A percentile compares a stretch with the other conserved stretches of the same genome.
phyloP scores from a whole-genome alignment of 495 filamentous ascomycete species.

The Barbatosphaeria neglecta region DNA sequence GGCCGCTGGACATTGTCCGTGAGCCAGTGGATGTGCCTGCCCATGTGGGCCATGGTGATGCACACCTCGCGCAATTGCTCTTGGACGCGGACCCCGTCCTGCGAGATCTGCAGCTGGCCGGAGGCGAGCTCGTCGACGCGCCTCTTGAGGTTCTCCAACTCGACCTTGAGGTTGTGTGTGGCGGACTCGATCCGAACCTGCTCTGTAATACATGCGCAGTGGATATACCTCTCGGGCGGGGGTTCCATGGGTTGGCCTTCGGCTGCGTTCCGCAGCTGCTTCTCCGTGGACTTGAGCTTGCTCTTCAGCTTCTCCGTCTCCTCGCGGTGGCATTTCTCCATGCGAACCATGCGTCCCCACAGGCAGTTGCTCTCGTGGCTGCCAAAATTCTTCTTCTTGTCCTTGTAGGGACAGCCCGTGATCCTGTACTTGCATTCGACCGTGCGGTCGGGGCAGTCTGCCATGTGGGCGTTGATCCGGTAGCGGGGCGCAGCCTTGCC shows the following conservation, averaged over 20 bases:
- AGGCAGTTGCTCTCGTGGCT: slow-evolving; percentile 17
- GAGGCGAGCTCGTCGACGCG: slow-evolving; percentile 33
- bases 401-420: slow-evolving; percentile 25
- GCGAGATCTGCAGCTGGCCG: slow-evolving; percentile 33
- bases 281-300: slow-evolving; percentile 7
- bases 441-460: slow-evolving; percentile 26
- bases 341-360: slow-evolving; percentile 13
- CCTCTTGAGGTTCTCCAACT: slow-evolving; percentile 32
- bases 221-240: too few relatives aligned
- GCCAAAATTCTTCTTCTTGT: slow-evolving; percentile 18
- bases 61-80: slow-evolving; percentile 42
- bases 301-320: slow-evolving; percentile 16
- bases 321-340: slow-evolving; percentile 9
- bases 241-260: too few relatives aligned
- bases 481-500: slow-evolving; percentile 21
- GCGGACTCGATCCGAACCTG: not conserved
- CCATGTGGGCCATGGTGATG: slow-evolving; percentile 36
- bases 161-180: slow-evolving; percentile 33
- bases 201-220: slow-evolving; percentile 25
- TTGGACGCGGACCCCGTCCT: slow-evolving; percentile 39
- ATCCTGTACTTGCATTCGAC: slow-evolving; percentile 27
- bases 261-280: not conserved
- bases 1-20: slow-evolving; percentile 26
- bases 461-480: slow-evolving; percentile 25
- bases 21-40: slow-evolving; percentile 45